These are phyloP conservation scores for Botrytis hyacinthi DNA, from an alignment of 2,329 filamentous ascomycete genomes.

Conservation along the genomic window DNA sequence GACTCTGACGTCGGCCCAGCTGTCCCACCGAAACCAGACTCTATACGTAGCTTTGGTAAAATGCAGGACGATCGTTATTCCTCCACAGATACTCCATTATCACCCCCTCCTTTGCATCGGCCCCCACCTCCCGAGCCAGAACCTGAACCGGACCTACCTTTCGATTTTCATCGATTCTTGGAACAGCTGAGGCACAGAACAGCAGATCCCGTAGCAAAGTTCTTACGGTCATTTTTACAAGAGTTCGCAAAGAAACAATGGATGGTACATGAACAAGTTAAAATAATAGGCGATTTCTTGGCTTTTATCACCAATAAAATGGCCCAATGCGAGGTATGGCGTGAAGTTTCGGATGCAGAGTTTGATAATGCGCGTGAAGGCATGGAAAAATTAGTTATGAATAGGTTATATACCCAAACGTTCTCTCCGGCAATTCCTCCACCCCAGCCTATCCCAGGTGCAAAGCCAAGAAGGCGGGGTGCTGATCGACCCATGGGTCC, in stretches of 20 bases:
- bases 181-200: conserved; percentile 95
- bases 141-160: conserved; percentile 81
- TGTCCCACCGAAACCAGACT: conserved; percentile 45
- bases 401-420: conserved; percentile 89
- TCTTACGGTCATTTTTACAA: conserved; percentile 86
- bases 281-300: conserved; percentile 95
- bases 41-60: conserved; percentile 36
- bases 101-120: conserved; percentile 53
- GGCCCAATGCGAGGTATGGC: conserved; percentile 95
- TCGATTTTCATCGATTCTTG: conserved; percentile 95
- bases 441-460: conserved; percentile 68
- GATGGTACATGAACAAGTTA: conserved; percentile 99
- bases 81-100: conserved; percentile 38
- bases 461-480: conserved; percentile 66
- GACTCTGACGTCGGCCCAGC: conserved; percentile 37
- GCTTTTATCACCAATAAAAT: conserved; percentile 98
- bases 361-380: conserved; percentile 98
- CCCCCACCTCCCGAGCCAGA: conserved; percentile 71
- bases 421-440: conserved; percentile 92
- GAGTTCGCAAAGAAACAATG: conserved; percentile 98
- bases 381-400: conserved; percentile 99
- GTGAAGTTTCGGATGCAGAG: conserved; percentile 90
- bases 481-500: conserved; percentile 69
- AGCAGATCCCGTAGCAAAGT: conserved; percentile 95
- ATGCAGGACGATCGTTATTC: conserved; percentile 48